Conservation (phyloP, 768 basidiomycete species). For the Sarcodon sp. region DNA sequence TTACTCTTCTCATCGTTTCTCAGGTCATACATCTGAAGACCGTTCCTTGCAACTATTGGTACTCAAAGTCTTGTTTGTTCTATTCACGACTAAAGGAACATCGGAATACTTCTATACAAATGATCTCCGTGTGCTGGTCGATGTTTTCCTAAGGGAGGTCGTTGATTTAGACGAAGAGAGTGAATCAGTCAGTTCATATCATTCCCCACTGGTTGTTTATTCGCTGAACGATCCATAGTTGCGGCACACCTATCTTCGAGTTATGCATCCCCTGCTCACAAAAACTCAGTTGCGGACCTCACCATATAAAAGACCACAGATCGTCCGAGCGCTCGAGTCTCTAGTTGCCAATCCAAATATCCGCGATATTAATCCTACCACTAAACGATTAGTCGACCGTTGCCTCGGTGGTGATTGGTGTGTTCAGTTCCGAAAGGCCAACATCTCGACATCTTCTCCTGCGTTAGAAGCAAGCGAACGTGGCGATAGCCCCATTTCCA, state of each 20-base stretch:
- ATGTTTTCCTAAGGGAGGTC: conserved; percentile 94
- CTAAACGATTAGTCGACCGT: conserved; percentile 82
- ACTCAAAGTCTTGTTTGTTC: conserved; percentile 85
- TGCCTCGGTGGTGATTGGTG: conserved; percentile 86
- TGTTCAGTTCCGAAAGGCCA: conserved; percentile 42
- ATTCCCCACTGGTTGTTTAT: background rate
- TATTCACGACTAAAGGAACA: conserved; percentile 89
- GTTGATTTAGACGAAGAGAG: conserved; percentile 86
- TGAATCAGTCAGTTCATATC: conserved; percentile 58
- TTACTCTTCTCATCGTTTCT: background rate
- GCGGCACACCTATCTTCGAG: conserved; percentile 93
- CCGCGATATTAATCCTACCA: conserved; percentile 77
- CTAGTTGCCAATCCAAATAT: conserved; percentile 64
- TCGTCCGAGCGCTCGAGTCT: conserved; percentile 71
- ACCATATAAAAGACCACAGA: conserved; percentile 88
- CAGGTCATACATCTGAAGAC: conserved; percentile 81
- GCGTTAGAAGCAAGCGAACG: conserved; percentile 17
- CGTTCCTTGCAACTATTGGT: conserved; percentile 91
- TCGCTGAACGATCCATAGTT: conserved; percentile 29
- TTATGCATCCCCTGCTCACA: conserved; percentile 87
- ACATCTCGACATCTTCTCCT: conserved; percentile 4
- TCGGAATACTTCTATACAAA: conserved; percentile 98
- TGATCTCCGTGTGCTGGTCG: conserved; percentile 89
- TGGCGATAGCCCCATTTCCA: conserved; percentile 30
- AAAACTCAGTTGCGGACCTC: conserved; percentile 80